Percentiles rank a stretch among this genome's conserved stretches.
Conservation (phyloP, 2,329 filamentous ascomycete species). For the Botrytis aclada region DNA sequence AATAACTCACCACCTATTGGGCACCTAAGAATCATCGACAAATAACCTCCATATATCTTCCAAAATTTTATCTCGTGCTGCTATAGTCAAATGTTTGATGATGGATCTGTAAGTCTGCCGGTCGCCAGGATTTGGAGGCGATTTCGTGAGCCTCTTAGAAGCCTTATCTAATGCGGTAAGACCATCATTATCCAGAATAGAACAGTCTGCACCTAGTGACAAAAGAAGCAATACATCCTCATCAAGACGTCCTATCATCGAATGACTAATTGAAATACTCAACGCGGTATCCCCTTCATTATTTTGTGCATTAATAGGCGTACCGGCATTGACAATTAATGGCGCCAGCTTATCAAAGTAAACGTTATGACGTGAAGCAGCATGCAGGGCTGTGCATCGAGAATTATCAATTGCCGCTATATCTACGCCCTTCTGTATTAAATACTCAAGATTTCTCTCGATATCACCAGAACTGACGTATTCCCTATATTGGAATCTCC, state of each 20-base stretch:
- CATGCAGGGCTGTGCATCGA: not conserved
- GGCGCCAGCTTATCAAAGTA: rapidly evolving
- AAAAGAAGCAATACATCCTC: not conserved
- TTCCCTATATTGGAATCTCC: no score
- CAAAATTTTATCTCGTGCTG: not conserved
- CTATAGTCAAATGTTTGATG: not conserved
- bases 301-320: not conserved
- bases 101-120: rapidly evolving
- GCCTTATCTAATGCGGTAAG: not conserved
- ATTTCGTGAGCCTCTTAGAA: no score
- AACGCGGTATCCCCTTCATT: not conserved
- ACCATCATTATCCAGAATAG: not conserved
- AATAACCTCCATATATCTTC: not conserved
- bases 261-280: no score
- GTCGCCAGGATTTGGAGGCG: rapidly evolving
- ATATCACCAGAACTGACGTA: rapidly evolving
- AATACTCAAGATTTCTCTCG: rapidly evolving
- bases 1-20: not conserved
- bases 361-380: rapidly evolving
- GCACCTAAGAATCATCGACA: not conserved
- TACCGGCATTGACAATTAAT: not conserved
- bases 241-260: no score
- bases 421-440: not conserved
- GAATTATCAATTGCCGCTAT: not conserved
- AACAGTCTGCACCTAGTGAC: not conserved